Evolutionary conservation across 768 basidiomycete genomes (phyloP), one percentile per base, ranked within the genome.

Genomic region (Hericium erinaceus): DNA sequence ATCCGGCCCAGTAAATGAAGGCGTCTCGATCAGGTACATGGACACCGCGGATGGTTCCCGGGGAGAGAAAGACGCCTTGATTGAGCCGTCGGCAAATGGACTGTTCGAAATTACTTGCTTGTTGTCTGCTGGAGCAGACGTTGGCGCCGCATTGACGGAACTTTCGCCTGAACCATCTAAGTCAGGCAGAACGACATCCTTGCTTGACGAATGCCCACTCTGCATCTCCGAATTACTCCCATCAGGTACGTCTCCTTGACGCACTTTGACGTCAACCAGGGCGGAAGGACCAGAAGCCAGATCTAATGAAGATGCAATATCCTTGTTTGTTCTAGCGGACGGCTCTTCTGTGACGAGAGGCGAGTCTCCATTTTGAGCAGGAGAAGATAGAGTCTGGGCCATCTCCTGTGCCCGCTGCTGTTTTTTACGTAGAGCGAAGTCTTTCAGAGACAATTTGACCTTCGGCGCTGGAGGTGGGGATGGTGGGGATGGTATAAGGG

Each of bases 381-480:
- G 22, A 16, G n/a, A 8, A 15, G 37, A 49, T n/a, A 22, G 38
- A 5, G 22, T 44, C 40, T 49, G 48, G 13, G 55, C 55, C 26
- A 41, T 37, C 39, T 61, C 62, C 49, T 61, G 60, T 39, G 61
- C 62, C n/a, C 60, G 57, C 56, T 63, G 60, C 39, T 63, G 61
- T 57, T 57, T 63, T 55, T 58, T 63, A 55, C 62, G 52, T 61
- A 63, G 52, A 16, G 60, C 58, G 11, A 63, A 63, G 50, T 63
- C 62, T 38, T 59, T 63, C 52, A 63, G 40, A n/a, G 62, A 63
- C 57, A 63, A 54, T 52, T 63, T 63, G 54, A 63, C 62, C 56
- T 63, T 63, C 20, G 60, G 57, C 22, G n/a, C 41, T 18, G 52
- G 48, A 9, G 48, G 60, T 8, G 57, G 56, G 10, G 20, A 13